Evolutionary conservation across 768 basidiomycete species (phyloP), one percentile per base, ranked within the genome.

Genomic region (Collybiopsis luxurians): DNA sequence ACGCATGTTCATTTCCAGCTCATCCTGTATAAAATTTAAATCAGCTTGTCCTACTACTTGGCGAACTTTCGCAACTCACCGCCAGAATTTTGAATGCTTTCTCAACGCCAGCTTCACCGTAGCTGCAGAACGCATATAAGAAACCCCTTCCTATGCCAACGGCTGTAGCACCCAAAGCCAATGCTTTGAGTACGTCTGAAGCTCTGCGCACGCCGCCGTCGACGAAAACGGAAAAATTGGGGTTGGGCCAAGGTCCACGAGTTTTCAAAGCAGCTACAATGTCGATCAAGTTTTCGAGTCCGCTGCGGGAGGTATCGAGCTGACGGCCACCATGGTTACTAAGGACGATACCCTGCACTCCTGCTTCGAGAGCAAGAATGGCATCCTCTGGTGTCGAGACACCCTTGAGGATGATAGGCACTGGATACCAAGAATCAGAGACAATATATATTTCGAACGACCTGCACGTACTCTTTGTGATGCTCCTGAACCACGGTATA

Each of bases 1-100:
- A n/a, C 95, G 87, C 83, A 98, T 81, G 71, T 96, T 95, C 96
- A 98, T 98, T 76, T 95, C 92, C 63, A 99, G 92, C 70, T 99
- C 96, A 63, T 95, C 92, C 93, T 98, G 66, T 10, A 58, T 9
- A 9, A n/a, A 46, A 39, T 6, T 13, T n/a, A n/a, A n/a, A n/a
- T n/a, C n/a, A n/a, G n/a, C n/a, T n/a, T n/a, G n/a, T n/a, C n/a
- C n/a, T n/a, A n/a, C n/a, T n/a, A n/a, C n/a, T n/a, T n/a, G n/a
- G n/a, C n/a, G n/a, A 34, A 13, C 31, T 34, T 13, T 34, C 31
- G 31, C 31, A 52, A 66, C 81, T 56, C 62, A 89, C 91, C 60
- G 80, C 79, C 44, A 95, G 68, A 51, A 96, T 91, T 63, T 90
- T 81, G 50, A 97, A 66, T 1, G 92, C 91, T 61, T 82, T 85